Evolutionary conservation across 495 filamentous ascomycete species (phyloP), one percentile per base, ranked within the genome.

Genomic region (Aspergillus mulundensis): DNA sequence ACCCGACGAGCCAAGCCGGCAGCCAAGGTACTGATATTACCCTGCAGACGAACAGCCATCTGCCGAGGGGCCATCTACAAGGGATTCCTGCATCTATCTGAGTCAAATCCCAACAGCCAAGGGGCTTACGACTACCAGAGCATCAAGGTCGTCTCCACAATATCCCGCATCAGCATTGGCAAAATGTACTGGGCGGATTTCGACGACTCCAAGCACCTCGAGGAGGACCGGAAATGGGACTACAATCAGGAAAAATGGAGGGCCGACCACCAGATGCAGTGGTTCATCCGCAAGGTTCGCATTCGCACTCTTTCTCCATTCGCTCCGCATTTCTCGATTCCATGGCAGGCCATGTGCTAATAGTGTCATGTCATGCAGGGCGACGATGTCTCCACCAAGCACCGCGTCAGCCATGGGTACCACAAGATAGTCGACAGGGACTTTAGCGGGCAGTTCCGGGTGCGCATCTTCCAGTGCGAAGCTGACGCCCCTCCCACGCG

Each of bases 31-130:
- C 30, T 16, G 24, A 40, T 3, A 18, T 8, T 14, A 12, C 10
- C 12, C 18, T 28, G 18, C 32, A 56, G 34, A 18, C 45, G 44
- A 30, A 56, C 45, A 2, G 53, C 43, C 18, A 49, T 56, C 14
- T 49, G 43, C 32, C 43, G 53, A 14, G 45, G 44, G 20, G 53
- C 53, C 21, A 42, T 49, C 11, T 48, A 40, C 36, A 56, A 56
- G 34, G 53, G 44, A 2, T 56, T 56, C 23, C 34, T 56, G 1
- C 34, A 56, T 15, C 20, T 50, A 24, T 25, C 32, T 2, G 19
- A 50, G n/a, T 24, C 32, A 1, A 24, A 50, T 10, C 14, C 14
- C 21, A 24, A 36, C 8, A 30, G 16, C 39, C 18, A 43, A 40
- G 23, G 24, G 34, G 30, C 21, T 20, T 23, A 34, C 25, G 12